These are phyloP conservation scores for Aspergillus glaucus DNA, from an alignment of 2,329 filamentous ascomycete species.

Conservation along the genomic window DNA sequence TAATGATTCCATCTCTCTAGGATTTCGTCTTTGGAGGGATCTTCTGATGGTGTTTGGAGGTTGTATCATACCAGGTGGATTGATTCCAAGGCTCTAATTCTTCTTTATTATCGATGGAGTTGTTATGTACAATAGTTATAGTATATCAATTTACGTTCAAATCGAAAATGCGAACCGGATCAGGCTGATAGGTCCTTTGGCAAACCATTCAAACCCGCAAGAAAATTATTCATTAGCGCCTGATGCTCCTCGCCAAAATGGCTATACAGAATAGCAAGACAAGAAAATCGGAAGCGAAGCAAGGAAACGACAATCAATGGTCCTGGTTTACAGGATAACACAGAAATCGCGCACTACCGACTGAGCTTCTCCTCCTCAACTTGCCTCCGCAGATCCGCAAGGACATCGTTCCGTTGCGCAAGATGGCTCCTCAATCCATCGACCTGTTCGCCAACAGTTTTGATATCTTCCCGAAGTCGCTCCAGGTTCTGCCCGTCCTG, in stretches of 20 bases:
- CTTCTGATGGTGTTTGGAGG: slow-evolving; percentile 3
- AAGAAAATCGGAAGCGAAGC: slow-evolving; percentile 9
- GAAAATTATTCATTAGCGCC: slow-evolving; percentile 23
- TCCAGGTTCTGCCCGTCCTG: slow-evolving; percentile 67
- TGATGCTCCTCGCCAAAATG: slow-evolving; percentile 28
- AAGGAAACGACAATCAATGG: slow-evolving; percentile 2
- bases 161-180: slow-evolving; percentile 3
- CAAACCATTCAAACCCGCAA: slow-evolving; percentile 4
- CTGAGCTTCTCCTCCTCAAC: slow-evolving; percentile 77
- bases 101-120: no score
- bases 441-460: slow-evolving; percentile 87
- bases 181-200: background rate
- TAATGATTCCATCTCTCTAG: slow-evolving; percentile 2
- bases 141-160: slow-evolving; percentile 1
- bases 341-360: slow-evolving; percentile 19
- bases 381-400: slow-evolving; percentile 71
- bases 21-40: background rate
- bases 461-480: slow-evolving; percentile 75
- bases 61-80: no score
- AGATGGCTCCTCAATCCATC: slow-evolving; percentile 83
- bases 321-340: background rate
- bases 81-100: no score
- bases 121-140: slow-evolving; percentile 11
- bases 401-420: slow-evolving; percentile 63
- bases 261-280: slow-evolving; percentile 21